phyloP scores from a whole-genome alignment of 2,329 filamentous ascomycete genomes.

The Whalleya microplaca region DNA sequence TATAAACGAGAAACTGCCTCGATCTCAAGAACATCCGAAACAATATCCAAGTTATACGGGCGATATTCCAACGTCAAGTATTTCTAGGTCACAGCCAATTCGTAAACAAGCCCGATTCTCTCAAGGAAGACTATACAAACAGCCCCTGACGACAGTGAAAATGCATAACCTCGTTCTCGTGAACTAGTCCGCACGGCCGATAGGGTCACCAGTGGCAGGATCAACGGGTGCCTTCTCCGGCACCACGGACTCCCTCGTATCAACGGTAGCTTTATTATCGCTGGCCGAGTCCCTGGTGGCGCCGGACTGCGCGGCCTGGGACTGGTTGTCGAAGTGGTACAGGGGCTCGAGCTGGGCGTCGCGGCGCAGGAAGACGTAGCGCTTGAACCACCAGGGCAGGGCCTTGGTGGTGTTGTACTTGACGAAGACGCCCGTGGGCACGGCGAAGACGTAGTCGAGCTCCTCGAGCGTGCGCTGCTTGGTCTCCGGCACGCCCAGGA shows the following conservation, averaged over 20 bases:
- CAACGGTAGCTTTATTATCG: not conserved
- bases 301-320: not conserved
- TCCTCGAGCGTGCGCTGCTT: slow-evolving; percentile 34
- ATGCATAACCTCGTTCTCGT: no score
- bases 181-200: no score
- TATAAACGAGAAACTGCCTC: not conserved
- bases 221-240: not conserved
- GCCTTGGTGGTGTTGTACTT: slow-evolving; percentile 22
- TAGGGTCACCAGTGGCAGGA: no score
- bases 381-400: slow-evolving; percentile 24
- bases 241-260: not conserved
- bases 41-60: not conserved
- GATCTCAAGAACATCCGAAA: not conserved
- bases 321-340: slow-evolving; percentile 14
- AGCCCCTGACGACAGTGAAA: no score
- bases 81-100: not conserved
- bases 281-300: not conserved
- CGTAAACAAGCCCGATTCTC: not conserved
- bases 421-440: slow-evolving; percentile 21
- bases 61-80: not conserved
- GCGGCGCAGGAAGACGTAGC: slow-evolving; percentile 11
- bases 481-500: slow-evolving; percentile 44
- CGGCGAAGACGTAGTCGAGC: slow-evolving; percentile 25
- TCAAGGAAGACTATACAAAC: not conserved
- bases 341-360: slow-evolving; percentile 15